Percentiles rank a stretch among this genome's conserved stretches.
These are phyloP conservation scores for Paramecium primaurelia DNA, from an alignment of 73 alveolate genomes.

Conservation along the genomic window DNA sequence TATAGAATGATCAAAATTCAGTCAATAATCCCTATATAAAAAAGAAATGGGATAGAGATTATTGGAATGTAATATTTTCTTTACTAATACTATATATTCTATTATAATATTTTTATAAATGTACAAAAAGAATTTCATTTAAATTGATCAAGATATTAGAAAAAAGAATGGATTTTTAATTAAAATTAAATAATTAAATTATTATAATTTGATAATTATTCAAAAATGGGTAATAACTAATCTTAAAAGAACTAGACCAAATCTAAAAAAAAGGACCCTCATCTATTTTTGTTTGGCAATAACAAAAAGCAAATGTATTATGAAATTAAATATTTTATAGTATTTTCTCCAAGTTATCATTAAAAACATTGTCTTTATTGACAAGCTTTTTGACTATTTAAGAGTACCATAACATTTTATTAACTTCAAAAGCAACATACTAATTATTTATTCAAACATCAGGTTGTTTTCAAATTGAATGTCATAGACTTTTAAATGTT, in stretches of 20 bases:
- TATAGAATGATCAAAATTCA: not conserved
- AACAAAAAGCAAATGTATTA: not conserved
- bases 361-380: not conserved
- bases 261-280: not conserved
- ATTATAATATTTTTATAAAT: not conserved
- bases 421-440: not conserved
- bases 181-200: not conserved
- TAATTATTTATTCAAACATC: not conserved
- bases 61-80: not conserved
- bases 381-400: not conserved
- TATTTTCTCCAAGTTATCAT: not conserved
- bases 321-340: not conserved
- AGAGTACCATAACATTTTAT: not conserved
- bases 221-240: not conserved
- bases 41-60: slow-evolving; percentile 48
- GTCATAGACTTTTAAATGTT: not conserved
- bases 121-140: not conserved
- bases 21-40: not conserved
- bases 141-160: not conserved
- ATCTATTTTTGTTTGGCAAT: not conserved
- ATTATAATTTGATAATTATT: not conserved
- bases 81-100: not conserved
- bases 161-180: not conserved
- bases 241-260: not conserved
- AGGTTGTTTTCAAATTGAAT: not conserved